Conservation (phyloP, 129 eudicot species). For the Centaurea solstitialis region DNA sequence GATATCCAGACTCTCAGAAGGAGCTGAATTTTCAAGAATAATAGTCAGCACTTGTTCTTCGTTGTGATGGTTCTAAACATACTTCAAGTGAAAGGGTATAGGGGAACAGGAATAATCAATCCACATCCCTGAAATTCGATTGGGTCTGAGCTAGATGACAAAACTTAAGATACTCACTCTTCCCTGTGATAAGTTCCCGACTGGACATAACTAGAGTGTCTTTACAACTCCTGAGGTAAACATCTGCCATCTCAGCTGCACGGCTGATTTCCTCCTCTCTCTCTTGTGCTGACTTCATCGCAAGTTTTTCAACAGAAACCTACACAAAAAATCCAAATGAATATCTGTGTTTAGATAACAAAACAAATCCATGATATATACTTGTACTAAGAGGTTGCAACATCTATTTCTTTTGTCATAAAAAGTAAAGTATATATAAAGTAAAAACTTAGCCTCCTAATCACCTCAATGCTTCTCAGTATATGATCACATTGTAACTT, state of each 20-base stretch:
- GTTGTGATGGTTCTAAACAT: neutral
- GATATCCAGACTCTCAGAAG: slow-evolving; percentile 91
- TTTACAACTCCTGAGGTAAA: slow-evolving; percentile 58
- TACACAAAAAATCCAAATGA: slow-evolving; percentile 23
- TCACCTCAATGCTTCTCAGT: slow-evolving; percentile 79
- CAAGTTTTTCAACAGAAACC: slow-evolving; percentile 89
- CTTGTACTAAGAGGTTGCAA: neutral
- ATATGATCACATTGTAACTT: slow-evolving; percentile 56
- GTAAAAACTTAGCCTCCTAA: slow-evolving; percentile 8
- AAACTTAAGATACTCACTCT: slow-evolving; percentile 54
- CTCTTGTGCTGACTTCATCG: slow-evolving; percentile 81
- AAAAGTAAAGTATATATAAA: neutral
- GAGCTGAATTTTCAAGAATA: slow-evolving; percentile 54
- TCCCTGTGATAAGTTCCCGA: slow-evolving; percentile 81
- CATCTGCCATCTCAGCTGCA: slow-evolving; percentile 85
- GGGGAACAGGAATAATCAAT: neutral
- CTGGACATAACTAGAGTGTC: slow-evolving; percentile 95
- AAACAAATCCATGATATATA: neutral
- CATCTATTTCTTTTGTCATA: neutral
- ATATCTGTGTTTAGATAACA: neutral
- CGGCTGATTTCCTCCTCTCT: slow-evolving; percentile 82
- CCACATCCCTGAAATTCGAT: slow-evolving; percentile 12
- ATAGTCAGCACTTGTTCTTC: slow-evolving; percentile 20
- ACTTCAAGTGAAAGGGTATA: neutral
- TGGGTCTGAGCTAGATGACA: neutral